Conservation (phyloP, 805 yeast species). For the Candida broadrunensis region DNA sequence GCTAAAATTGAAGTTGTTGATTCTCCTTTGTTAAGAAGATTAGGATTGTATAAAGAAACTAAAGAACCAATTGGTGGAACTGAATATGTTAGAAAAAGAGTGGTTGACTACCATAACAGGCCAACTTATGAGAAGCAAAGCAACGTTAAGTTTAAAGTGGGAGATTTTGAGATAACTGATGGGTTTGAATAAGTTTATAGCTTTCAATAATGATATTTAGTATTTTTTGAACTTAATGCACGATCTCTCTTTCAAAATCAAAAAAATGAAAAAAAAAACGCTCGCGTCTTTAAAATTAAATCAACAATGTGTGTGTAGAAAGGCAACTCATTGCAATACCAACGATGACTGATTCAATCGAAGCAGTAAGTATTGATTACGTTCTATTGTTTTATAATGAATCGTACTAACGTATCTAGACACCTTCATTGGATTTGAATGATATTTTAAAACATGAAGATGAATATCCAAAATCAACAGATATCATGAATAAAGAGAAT, state of each 20-base stretch:
- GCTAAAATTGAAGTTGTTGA: constrained; percentile 25
- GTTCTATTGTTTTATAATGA: not conserved
- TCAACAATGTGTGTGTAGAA: no score
- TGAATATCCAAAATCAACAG: not conserved
- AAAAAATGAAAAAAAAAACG: no score
- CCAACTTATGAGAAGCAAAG: constrained; percentile 18
- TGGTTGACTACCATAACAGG: constrained; percentile 24
- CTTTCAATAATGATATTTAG: no score
- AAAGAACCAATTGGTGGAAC: constrained; percentile 22
- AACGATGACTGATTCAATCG: constrained; percentile 1
- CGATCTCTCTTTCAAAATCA: no score
- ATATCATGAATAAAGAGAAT: constrained; percentile 6
- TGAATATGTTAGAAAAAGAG: constrained; percentile 26
- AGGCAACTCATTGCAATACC: no score
- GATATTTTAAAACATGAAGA: constrained; percentile 4
- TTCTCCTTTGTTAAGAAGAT: constrained; percentile 26
- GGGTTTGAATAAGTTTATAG: constrained; percentile 18
- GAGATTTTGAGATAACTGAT: constrained; percentile 24
- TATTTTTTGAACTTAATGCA: no score
- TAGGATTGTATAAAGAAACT: constrained; percentile 24
- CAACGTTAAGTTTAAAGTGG: constrained; percentile 23
- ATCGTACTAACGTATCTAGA: constrained; percentile 3
- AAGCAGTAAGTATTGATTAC: not conserved
- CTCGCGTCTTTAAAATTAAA: no score
- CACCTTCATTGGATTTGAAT: constrained; percentile 10